phyloP scores from a whole-genome alignment of 805 yeast species.

The Candida ipomoeae region DNA sequence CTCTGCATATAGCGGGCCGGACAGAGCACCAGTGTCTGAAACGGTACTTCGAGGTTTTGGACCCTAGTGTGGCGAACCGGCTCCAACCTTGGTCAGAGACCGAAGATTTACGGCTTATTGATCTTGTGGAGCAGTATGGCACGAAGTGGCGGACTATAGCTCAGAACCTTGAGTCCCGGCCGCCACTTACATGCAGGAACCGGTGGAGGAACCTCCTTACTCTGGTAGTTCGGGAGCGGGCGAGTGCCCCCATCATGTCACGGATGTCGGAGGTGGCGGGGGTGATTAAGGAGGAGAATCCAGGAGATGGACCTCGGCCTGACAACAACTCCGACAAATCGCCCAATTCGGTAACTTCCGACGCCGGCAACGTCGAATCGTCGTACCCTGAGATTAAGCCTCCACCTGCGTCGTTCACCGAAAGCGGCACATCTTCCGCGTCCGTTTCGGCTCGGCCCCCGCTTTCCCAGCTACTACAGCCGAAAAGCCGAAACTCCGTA shows the following conservation, averaged over 20 bases:
- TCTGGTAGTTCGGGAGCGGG: slow-evolving; percentile 65
- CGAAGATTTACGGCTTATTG: slow-evolving; percentile 71
- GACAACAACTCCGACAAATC: not conserved
- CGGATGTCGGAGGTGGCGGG: slow-evolving; percentile 49
- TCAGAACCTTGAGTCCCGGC: slow-evolving; percentile 66
- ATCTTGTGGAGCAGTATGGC: slow-evolving; percentile 65
- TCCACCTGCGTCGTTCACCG: no score
- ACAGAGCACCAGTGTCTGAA: slow-evolving; percentile 96
- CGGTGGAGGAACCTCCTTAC: slow-evolving; percentile 87
- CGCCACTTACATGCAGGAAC: slow-evolving; percentile 85
- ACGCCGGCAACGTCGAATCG: no score
- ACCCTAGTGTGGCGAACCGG: slow-evolving; percentile 74
- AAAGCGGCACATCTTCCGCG: not conserved
- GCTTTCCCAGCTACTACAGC: not conserved
- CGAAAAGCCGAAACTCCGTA: not conserved
- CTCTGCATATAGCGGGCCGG: slow-evolving; percentile 71
- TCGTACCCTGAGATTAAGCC: no score
- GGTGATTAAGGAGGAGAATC: not conserved
- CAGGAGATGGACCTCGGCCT: not conserved
- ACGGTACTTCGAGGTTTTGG: slow-evolving; percentile 81
- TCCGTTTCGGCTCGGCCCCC: not conserved
- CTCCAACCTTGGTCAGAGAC: slow-evolving; percentile 73
- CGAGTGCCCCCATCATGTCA: slow-evolving; percentile 47
- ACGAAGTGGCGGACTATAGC: slow-evolving; percentile 88
- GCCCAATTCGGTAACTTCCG: no score